These are phyloP conservation scores for Metarhizium anisopliae DNA, from an alignment of 2,329 filamentous ascomycete species.

Conservation along the genomic window DNA sequence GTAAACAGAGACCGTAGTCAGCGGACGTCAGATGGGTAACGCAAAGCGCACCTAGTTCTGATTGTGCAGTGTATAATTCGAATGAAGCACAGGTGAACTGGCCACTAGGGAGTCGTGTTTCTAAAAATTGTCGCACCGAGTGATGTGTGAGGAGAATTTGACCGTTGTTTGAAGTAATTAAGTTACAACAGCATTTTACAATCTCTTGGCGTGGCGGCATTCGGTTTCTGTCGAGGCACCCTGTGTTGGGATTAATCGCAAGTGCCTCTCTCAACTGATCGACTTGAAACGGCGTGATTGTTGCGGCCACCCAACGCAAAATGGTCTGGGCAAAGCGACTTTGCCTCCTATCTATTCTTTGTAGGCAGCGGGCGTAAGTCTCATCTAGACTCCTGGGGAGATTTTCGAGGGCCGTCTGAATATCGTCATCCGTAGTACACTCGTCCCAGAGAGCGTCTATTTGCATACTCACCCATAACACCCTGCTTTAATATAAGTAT, in stretches of 20 bases:
- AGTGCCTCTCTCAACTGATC: neutral
- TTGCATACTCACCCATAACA: slow-evolving; percentile 2
- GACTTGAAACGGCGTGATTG: neutral
- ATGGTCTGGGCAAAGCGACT: neutral
- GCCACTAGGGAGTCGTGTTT: neutral
- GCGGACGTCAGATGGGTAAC: neutral
- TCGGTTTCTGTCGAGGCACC: neutral
- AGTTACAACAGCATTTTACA: neutral
- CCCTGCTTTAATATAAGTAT: neutral
- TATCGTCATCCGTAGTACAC: neutral
- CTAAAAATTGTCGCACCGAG: neutral
- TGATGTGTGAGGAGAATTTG: neutral
- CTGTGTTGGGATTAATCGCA: neutral
- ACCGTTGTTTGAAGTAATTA: neutral
- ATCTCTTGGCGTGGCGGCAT: neutral
- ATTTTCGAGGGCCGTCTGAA: neutral
- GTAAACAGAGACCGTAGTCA: neutral
- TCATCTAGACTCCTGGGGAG: neutral
- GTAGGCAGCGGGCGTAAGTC: neutral
- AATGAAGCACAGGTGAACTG: neutral
- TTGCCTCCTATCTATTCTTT: neutral
- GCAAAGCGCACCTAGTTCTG: neutral
- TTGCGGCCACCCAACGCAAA: neutral
- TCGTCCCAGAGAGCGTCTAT: slow-evolving; percentile 1
- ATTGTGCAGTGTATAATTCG: neutral